Base-by-base conservation (phyloP, 306 rosid species). In the Citrullus amarus region DNA sequence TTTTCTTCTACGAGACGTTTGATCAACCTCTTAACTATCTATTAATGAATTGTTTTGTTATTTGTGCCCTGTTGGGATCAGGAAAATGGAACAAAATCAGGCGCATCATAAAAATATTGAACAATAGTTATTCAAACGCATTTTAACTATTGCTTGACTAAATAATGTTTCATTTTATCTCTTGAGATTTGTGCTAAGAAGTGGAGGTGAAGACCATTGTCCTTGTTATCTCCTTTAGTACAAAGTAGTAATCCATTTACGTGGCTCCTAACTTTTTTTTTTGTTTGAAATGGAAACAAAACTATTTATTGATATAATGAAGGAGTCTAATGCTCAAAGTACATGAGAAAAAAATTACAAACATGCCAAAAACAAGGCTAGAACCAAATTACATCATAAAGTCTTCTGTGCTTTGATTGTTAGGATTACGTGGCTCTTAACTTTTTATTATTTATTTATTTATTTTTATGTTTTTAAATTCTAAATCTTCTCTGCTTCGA, bases 1-100 rank as follows among this genome's bases (percentile, higher is more conserved):
- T 95, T 79, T 81, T 43, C 71, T 1, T 67, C 57, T 84, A 80
- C 44, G 36, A 32, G 12, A 67, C 65, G 56, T 63, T 82, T 66
- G 32, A 41, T 41, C 44, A 38, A 22, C 36, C 41, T 43, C 46
- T 65, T 0, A 62, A 62, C 10, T 34, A 34, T 63, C 50, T 39
- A 5, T 43, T 41, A 43, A 20, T 20, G 55, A 44, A 69, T 68
- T 68, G 75, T 16, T 43, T 68, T n/a, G 50, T 67, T 16, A 67
- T 20, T 10, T 41, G 75, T 41, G 34, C 54, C 34, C 10, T 68
- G 75, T 22, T 41, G 22, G 48, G 17, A 65, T 36, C 36, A 36
- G 75, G 75, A 39, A 67, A n/a, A 20, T 4, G 30, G 53, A 43
- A 17, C 25, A 68, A 68, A 41, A 11, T 68, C 30, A 67, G 50